These are phyloP conservation scores for Exophiala xenobiotica DNA, from an alignment of 2,329 filamentous ascomycete genomes.

Conservation along the genomic window DNA sequence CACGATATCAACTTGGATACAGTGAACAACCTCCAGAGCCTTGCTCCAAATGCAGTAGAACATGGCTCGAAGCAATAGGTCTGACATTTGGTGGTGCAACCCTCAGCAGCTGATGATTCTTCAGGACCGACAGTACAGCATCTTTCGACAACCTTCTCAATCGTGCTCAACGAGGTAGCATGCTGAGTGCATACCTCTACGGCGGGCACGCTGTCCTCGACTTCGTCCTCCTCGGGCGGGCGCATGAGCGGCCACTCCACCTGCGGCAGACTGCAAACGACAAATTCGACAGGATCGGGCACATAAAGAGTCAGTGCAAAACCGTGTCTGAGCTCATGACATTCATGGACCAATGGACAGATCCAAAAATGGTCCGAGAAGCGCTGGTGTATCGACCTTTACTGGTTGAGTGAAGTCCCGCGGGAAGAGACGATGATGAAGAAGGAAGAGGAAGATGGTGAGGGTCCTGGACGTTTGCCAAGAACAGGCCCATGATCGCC, in stretches of 20 bases:
- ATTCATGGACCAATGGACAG: conserved; percentile 22
- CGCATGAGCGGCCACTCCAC: not conserved
- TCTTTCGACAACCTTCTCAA: not conserved
- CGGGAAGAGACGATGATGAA: conserved; percentile 1
- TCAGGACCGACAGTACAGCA: not conserved
- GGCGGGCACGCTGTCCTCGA: conserved; percentile 11
- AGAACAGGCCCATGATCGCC: no score
- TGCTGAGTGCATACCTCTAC: conserved; percentile 16
- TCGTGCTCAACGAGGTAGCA: conserved; percentile 1
- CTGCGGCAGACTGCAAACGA: not conserved
- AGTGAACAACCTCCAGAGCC: no score
- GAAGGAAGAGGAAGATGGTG: conserved; percentile 11
- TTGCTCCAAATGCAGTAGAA: no score
- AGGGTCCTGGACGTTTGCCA: not conserved
- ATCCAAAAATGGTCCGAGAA: conserved; percentile 13
- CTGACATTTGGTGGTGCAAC: no score
- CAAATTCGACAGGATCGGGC: not conserved
- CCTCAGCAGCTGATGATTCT: no score
- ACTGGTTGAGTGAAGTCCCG: conserved; percentile 8
- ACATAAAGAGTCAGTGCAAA: conserved; percentile 3
- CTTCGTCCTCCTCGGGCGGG: conserved; percentile 8
- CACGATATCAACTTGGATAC: no score
- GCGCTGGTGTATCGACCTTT: conserved; percentile 5
- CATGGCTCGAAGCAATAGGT: no score
- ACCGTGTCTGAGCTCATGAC: conserved; percentile 4